Evolutionary conservation across 2,329 filamentous ascomycete species (phyloP).

Genomic region (Pseudocercospora vitis): DNA sequence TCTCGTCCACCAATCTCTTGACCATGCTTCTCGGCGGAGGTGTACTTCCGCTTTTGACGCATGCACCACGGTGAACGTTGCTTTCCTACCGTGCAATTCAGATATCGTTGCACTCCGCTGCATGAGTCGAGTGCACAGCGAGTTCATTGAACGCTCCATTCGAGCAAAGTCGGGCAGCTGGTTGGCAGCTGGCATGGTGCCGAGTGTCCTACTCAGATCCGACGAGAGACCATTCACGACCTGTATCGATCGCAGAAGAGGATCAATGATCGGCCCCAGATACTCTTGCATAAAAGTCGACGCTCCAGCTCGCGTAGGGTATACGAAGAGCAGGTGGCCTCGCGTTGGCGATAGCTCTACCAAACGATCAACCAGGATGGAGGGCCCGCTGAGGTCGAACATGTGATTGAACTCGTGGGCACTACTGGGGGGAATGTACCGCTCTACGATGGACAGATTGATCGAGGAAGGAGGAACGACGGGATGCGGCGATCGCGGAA

Average conservation of each 20-base stretch:
- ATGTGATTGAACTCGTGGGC: constrained; percentile 59
- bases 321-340: constrained; percentile 62
- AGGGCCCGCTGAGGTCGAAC: constrained; percentile 56
- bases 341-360: constrained; percentile 58
- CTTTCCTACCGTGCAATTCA: constrained; percentile 36
- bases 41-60: constrained; percentile 53
- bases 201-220: constrained; percentile 56
- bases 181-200: constrained; percentile 54
- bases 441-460: constrained; percentile 61
- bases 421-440: constrained; percentile 64
- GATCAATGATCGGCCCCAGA: constrained; percentile 61
- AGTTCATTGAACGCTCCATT: constrained; percentile 27
- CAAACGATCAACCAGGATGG: constrained; percentile 61
- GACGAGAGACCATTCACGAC: constrained; percentile 60
- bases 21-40: constrained; percentile 57
- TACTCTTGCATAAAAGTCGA: constrained; percentile 60
- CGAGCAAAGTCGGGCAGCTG: constrained; percentile 56
- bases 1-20: constrained; percentile 62
- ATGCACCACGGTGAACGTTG: constrained; percentile 47
- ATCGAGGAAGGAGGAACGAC: constrained; percentile 62
- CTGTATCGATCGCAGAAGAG: constrained; percentile 58
- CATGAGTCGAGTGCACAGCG: constrained; percentile 32
- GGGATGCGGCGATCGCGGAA: constrained; percentile 55
- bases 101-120: constrained; percentile 32
- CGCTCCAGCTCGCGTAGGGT: constrained; percentile 60